phyloP scores from a whole-genome alignment of 305 asterid species.

The Fraxinus baroniana region DNA sequence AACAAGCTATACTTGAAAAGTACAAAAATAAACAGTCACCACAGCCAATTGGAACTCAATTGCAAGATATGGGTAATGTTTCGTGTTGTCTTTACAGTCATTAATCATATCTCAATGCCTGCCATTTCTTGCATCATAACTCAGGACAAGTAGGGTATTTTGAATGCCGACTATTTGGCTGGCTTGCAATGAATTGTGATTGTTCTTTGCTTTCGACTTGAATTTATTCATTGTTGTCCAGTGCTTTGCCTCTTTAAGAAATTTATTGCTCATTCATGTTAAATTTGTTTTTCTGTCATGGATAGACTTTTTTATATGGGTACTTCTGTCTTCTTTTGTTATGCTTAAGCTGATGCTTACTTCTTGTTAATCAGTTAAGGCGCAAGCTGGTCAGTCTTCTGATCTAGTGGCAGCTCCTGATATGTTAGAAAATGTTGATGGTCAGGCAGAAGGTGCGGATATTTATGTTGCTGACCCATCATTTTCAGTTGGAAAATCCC shows the following conservation, averaged over 20 bases:
- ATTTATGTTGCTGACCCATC: slow-evolving; percentile 53
- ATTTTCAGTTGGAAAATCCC: slow-evolving; percentile 84
- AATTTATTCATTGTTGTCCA: slow-evolving; percentile 5
- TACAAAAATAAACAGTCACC: slow-evolving; percentile 49
- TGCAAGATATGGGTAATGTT: slow-evolving; percentile 40
- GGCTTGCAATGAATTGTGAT: neutral
- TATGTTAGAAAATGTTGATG: slow-evolving; percentile 35
- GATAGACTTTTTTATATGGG: neutral
- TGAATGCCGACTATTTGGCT: slow-evolving; percentile 1
- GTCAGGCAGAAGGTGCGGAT: slow-evolving; percentile 50
- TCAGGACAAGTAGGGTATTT: slow-evolving; percentile 9
- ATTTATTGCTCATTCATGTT: neutral
- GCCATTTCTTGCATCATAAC: neutral
- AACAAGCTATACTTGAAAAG: slow-evolving; percentile 87
- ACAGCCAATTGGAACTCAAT: slow-evolving; percentile 32
- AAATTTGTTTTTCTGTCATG: neutral
- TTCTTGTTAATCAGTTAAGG: slow-evolving; percentile 38
- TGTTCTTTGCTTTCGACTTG: neutral
- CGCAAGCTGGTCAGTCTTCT: slow-evolving; percentile 41
- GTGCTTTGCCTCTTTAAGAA: neutral
- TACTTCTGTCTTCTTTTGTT: slow-evolving; percentile 13
- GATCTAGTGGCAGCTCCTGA: slow-evolving; percentile 36
- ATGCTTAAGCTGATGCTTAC: slow-evolving; percentile 18
- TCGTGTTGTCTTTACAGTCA: neutral
- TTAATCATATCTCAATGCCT: neutral